Conservation (phyloP, 2,329 filamentous ascomycete genomes). For the Myriosclerotinia duriaeana region DNA sequence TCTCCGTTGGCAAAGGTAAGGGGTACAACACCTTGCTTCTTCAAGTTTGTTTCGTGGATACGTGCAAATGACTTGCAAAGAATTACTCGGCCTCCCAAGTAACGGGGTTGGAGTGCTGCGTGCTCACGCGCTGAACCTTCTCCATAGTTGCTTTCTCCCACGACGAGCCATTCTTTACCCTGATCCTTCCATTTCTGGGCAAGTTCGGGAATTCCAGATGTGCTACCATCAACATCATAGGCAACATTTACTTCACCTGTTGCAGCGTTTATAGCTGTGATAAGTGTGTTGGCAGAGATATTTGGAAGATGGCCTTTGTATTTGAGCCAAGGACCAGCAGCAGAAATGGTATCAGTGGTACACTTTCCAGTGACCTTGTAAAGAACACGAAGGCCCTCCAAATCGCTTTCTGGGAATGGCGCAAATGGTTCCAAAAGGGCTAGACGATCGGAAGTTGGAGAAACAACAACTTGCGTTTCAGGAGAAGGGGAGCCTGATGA, state of each 20-base stretch:
- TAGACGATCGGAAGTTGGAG: conserved; percentile 84
- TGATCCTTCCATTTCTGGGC: conserved; percentile 78
- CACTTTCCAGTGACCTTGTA: conserved; percentile 98
- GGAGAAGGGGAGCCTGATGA: conserved; percentile 71
- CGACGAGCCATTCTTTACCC: conserved; percentile 81
- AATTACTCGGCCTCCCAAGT: conserved; percentile 81
- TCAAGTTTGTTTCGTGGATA: conserved; percentile 93
- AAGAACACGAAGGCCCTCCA: conserved; percentile 77
- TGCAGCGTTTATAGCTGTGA: conserved; percentile 88
- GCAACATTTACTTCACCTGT: conserved; percentile 91
- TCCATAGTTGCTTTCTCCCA: conserved; percentile 97
- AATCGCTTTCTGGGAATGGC: conserved; percentile 74
- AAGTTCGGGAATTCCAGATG: conserved; percentile 80
- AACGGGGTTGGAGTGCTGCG: conserved; percentile 86
- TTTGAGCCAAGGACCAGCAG: conserved; percentile 95
- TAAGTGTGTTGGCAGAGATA: conserved; percentile 95
- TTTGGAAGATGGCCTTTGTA: conserved; percentile 99
- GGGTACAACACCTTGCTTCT: conserved; percentile 96
- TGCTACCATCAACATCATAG: conserved; percentile 77
- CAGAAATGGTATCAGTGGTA: conserved; percentile 98
- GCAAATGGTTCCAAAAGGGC: conserved; percentile 88
- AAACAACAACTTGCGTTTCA: conserved; percentile 70
- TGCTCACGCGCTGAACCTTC: conserved; percentile 88
- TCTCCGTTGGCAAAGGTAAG: conserved; percentile 84
- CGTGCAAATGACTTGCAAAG: conserved; percentile 84